A percentile compares a stretch with the other conserved stretches of the same genome.
These are phyloP conservation scores for Buddleja alternifolia DNA, from an alignment of 257 asterid genomes.

Conservation along the genomic window DNA sequence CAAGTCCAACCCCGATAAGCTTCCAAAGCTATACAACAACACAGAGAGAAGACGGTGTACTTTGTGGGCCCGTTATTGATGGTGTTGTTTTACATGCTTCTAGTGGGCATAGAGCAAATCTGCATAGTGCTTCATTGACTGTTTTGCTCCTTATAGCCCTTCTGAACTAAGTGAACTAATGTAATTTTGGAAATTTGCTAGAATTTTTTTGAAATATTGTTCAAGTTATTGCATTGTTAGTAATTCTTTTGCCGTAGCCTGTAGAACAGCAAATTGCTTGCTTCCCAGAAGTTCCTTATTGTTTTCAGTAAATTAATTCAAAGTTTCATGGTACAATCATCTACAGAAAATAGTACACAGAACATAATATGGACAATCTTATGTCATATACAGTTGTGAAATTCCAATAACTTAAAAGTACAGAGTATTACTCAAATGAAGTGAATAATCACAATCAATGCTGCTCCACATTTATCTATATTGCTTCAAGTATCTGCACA, in stretches of 20 bases:
- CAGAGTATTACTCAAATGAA: constrained; percentile 8
- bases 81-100: constrained; percentile 43
- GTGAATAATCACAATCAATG: constrained; percentile 1
- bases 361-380: constrained; percentile 22
- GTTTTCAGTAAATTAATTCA: not conserved
- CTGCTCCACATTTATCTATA: constrained; percentile 27
- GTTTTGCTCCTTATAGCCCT: constrained; percentile 35
- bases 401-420: constrained; percentile 6
- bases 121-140: constrained; percentile 26
- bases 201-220: not conserved
- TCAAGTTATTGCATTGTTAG: not conserved
- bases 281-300: not conserved
- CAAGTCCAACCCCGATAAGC: constrained; percentile 45
- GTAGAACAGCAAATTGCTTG: not conserved
- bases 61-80: constrained; percentile 68
- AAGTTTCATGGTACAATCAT: constrained; percentile 1
- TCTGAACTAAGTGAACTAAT: constrained; percentile 23
- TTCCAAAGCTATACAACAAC: constrained; percentile 50
- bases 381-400: constrained; percentile 24
- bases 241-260: not conserved
- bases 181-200: not conserved
- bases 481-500: constrained; percentile 36
- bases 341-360: not conserved
- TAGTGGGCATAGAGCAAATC: constrained; percentile 24
- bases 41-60: constrained; percentile 47